Base-by-base conservation (phyloP, 192 early-diverging fungal species). In the Gaertneriomyces semiglobifer region DNA sequence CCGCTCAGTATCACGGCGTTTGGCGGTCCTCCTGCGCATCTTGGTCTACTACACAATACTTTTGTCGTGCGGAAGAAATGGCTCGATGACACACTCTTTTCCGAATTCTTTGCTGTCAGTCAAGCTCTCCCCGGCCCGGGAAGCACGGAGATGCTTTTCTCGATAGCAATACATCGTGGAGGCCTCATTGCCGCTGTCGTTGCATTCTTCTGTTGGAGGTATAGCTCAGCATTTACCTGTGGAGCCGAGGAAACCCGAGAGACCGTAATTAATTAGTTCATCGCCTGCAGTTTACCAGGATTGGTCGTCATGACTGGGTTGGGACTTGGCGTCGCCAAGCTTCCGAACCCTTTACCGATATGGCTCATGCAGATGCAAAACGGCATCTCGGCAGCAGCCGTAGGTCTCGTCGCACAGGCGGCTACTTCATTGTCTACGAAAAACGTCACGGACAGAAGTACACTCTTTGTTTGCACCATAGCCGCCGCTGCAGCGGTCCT, bases 71-170 rank as follows among this genome's bases (percentile, higher is more conserved):
- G 75, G 44, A 70, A 77, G 43, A 25, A 78, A 42, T 88, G 84
- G 86, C 53, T 90, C 45, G 48, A 58, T 6, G 84, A 78, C 16
- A 65, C 69, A 14, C 74, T 78, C 46, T 90, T 88, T 65, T 75
- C 82, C 16, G 88, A 90, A 60, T 73, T 88, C 42, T 87, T 88
- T 69, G 79, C 80, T 7, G 84, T 88, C 59, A 74, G 79, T 33
- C 78, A 88, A 62, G 79, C 87, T 5, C 65, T 88, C 0, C 88
- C 88, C 11, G 88, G 88, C 5, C 74, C 78, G 4, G 73, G 64
- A 16, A 65, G 53, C 19, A 74, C 74, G 11, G 57, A 78, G 54
- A 54, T 85, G 43, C 66, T 63, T 25, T 82, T 70, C 54, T 60
- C 77, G 10, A 44, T 83, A 25, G 78, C 77, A 19, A 41, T 83